phyloP scores from a whole-genome alignment of 129 eudicot species.

The Artemisia annua region DNA sequence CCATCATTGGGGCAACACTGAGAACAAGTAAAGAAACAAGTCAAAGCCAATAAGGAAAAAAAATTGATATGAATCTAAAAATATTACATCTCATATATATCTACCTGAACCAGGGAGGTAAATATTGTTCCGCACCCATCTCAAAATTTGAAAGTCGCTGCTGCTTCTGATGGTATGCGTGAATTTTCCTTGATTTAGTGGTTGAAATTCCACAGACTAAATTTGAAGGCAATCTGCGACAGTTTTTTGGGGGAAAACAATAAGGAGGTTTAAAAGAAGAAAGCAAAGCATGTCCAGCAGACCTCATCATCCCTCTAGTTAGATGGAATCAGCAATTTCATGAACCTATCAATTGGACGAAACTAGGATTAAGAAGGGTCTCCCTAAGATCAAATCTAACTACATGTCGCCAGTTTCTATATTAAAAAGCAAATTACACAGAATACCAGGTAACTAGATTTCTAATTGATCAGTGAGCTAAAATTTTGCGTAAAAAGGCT shows the following conservation, averaged over 20 bases:
- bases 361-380: conserved; percentile 41
- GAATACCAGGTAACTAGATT: not conserved
- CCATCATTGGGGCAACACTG: conserved; percentile 99
- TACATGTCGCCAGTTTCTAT: conserved; percentile 17
- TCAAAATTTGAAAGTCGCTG: conserved; percentile 35
- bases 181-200: conserved; percentile 45
- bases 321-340: conserved; percentile 48
- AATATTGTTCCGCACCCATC: conserved; percentile 69
- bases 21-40: conserved; percentile 12
- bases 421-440: not conserved
- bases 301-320: conserved; percentile 65
- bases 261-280: conserved; percentile 71
- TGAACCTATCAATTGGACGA: conserved; percentile 73
- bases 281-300: conserved; percentile 63
- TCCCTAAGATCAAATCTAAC: conserved; percentile 26
- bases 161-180: conserved; percentile 39
- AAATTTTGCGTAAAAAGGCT: too few species aligned
- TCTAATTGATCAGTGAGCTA: not conserved
- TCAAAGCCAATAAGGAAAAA: not conserved
- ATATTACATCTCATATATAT: conserved; percentile 1
- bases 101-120: conserved; percentile 93
- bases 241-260: conserved; percentile 51
- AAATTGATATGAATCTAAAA: conserved; percentile 2
- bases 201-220: conserved; percentile 36
- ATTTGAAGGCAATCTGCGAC: conserved; percentile 56